Percentiles rank a stretch among this genome's conserved stretches.
Evolutionary conservation across 1,284 basidiomycete genomes (phyloP).

Genomic region (Cutaneotrichosporon cutaneum): DNA sequence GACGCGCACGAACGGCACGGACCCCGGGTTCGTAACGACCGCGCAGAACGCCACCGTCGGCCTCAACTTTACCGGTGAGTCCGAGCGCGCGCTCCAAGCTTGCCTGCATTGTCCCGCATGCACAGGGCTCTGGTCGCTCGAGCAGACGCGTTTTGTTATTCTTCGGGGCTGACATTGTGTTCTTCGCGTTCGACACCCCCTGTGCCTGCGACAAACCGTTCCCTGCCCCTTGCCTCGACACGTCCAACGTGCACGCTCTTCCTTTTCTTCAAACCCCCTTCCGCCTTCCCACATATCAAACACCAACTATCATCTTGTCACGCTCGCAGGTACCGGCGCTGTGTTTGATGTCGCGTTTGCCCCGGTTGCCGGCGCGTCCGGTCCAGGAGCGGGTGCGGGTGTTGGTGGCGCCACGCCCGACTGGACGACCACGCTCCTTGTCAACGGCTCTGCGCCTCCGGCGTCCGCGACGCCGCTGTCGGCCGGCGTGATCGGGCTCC

Average conservation of each 20-base stretch:
- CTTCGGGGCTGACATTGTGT: not conserved
- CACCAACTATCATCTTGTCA: not conserved
- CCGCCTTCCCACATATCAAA: not conserved
- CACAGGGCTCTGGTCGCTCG: not conserved
- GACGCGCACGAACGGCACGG: constrained; percentile 21
- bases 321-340: constrained; percentile 9
- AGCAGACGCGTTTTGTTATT: not conserved
- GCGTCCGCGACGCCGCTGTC: not conserved
- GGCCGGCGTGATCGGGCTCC: constrained; percentile 24
- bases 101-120: not conserved
- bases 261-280: not conserved
- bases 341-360: constrained; percentile 6
- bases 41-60: constrained; percentile 13
- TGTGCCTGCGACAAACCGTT: constrained; percentile 8
- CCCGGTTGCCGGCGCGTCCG: not conserved
- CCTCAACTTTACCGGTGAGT: constrained; percentile 36
- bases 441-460: constrained; percentile 24
- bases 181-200: not conserved
- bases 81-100: not conserved
- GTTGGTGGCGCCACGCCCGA: not conserved
- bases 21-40: constrained; percentile 27
- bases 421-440: constrained; percentile 16
- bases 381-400: constrained; percentile 7
- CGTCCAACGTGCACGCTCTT: not conserved
- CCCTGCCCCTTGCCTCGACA: not conserved